Base-by-base conservation (phyloP, 2,329 filamentous ascomycete genomes). In the Aspergillus ruber region DNA sequence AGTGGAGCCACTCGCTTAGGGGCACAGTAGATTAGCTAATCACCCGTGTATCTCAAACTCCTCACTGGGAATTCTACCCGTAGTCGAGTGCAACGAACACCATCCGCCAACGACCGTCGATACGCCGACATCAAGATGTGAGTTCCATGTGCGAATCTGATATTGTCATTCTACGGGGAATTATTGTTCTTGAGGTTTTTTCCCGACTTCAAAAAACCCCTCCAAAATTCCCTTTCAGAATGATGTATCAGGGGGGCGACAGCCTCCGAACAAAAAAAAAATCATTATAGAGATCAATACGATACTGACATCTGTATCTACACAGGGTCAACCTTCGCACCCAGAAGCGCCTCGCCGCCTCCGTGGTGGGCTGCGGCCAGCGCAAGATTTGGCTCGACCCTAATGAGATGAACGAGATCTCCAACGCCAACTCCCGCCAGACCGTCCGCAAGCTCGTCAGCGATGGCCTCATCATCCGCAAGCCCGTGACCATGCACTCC, bases 331-430 rank as follows among this genome's bases (percentile, higher is more conserved):
- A 97, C 77, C 87, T 98, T 79, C 86, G 86, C 78, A 97, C 93
- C 77, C 94, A 98, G 85, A 98, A 98, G 87, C 91, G 94, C 81
- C 90, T 98, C 72, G 93, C 93, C 76, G 89, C 93, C 73, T 88
- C 91, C 78, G 93, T 98, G 77, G 88, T 95, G 76, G 90, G 90
- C 83, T 95, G 89, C 82, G 93, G 93, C 76, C 86, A 98, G 88
- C 88, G 91, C 85, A 98, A 98, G 88, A 95, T 98, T 81, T 98
- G 93, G 93, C 90, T 98, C 75, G 93, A 98, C 80, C 93, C 93
- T 77, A 97, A 94, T 77, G 93, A 98, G 83, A 84, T 90, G 80
- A 93, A 79, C 83, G 93, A 98, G 81, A 98, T 98, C 81, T 90
- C 88, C 82, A 97, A 96, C 79, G 93, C 93, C 86, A 98, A 98